Conservation (phyloP, 441 rosid species). For the Kokia cookei region DNA sequence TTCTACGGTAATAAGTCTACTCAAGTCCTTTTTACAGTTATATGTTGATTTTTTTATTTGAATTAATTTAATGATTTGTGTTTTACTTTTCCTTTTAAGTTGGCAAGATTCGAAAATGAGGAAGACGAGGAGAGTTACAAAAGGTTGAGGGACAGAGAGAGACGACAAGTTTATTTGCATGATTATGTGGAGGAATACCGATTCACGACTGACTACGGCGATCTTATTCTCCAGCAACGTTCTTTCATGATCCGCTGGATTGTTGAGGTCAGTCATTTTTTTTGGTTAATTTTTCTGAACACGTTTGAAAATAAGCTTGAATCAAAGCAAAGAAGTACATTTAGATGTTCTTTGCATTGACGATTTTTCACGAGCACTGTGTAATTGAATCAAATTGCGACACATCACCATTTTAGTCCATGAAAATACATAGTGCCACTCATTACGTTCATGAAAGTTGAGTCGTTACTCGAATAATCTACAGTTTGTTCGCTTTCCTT, state of each 20-base stretch:
- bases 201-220: slow-evolving; percentile 44
- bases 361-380: neutral
- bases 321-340: neutral
- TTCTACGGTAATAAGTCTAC: slow-evolving; percentile 29
- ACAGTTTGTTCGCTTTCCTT: neutral
- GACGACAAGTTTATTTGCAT: slow-evolving; percentile 46
- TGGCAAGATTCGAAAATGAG: slow-evolving; percentile 42
- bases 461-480: neutral
- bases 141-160: slow-evolving; percentile 66
- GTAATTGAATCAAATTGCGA: neutral
- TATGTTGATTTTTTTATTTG: neutral
- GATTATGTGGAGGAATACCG: slow-evolving; percentile 53
- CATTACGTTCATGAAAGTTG: neutral
- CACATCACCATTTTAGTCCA: slow-evolving; percentile 2
- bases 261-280: slow-evolving; percentile 51
- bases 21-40: neutral
- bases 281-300: neutral
- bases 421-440: neutral
- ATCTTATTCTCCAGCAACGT: slow-evolving; percentile 53
- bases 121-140: slow-evolving; percentile 78
- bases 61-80: neutral
- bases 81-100: slow-evolving; percentile 19
- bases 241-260: slow-evolving; percentile 78
- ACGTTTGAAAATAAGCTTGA: neutral
- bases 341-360: neutral